Conservation (phyloP, 768 basidiomycete species). For the Phylloporus sp. region DNA sequence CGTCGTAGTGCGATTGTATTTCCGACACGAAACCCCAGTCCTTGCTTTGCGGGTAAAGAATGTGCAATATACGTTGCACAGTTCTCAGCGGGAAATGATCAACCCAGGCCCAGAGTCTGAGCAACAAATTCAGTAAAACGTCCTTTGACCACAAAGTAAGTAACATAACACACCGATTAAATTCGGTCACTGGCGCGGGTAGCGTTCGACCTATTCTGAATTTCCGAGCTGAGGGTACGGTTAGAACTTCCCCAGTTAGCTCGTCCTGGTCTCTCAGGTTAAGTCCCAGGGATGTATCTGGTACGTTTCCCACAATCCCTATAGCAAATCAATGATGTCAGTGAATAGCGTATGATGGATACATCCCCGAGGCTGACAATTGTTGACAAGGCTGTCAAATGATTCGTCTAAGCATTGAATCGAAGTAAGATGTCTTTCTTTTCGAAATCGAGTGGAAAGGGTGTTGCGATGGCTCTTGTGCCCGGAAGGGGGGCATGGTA, state of each 20-base stretch:
- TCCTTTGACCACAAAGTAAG: background rate
- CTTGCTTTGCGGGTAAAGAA: conserved; percentile 39
- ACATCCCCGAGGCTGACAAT: conserved; percentile 20
- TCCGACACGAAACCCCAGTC: conserved; percentile 43
- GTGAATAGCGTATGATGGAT: background rate
- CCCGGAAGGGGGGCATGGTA: conserved; percentile 20
- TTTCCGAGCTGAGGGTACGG: conserved; percentile 30
- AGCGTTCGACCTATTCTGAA: conserved; percentile 24
- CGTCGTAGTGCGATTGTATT: conserved; percentile 33
- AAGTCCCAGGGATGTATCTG: conserved; percentile 25
- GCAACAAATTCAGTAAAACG: background rate
- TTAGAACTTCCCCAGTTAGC: conserved; percentile 26
- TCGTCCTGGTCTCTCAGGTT: conserved; percentile 24
- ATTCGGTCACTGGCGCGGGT: conserved; percentile 31
- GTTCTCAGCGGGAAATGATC: conserved; percentile 34
- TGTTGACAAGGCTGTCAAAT: conserved; percentile 28
- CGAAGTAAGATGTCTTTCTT: conserved; percentile 29
- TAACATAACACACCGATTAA: conserved; percentile 23
- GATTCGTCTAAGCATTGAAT: conserved; percentile 26
- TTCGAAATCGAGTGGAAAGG: conserved; percentile 31
- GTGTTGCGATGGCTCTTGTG: conserved; percentile 36
- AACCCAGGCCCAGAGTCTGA: conserved; percentile 31
- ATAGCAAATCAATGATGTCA: background rate
- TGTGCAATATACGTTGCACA: conserved; percentile 39
- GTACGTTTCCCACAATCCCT: conserved; percentile 30